A percentile compares a stretch with the other conserved stretches of the same genome.
These are phyloP conservation scores for Protomyces inouyei DNA, from an alignment of 1,139 yeast species.

Conservation along the genomic window DNA sequence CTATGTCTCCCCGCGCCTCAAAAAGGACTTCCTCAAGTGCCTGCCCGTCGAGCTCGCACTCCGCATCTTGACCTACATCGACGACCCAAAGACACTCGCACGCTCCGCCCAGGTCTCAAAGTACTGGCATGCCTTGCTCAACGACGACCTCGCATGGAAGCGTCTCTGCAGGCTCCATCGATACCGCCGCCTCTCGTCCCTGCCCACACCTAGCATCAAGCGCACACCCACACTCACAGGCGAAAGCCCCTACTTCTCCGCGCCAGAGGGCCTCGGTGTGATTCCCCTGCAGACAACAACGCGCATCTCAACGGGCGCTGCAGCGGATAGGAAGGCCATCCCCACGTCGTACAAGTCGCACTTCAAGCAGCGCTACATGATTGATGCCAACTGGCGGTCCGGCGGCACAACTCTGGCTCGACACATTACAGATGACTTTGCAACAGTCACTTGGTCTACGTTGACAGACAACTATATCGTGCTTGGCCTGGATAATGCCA, in stretches of 20 bases:
- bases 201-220: constrained; percentile 4
- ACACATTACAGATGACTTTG: constrained; percentile 41
- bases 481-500: constrained; percentile 45
- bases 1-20: constrained; percentile 68
- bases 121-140: constrained; percentile 43
- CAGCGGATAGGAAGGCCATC: constrained; percentile 29
- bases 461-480: constrained; percentile 43
- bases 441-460: constrained; percentile 42
- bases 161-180: constrained; percentile 43
- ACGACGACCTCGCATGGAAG: constrained; percentile 46
- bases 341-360: constrained; percentile 44
- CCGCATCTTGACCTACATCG: constrained; percentile 60
- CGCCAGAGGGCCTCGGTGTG: constrained; percentile 20
- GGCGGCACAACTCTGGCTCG: constrained; percentile 45
- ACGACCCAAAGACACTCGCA: constrained; percentile 46
- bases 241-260: constrained; percentile 22
- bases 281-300: constrained; percentile 10
- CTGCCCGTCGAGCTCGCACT: constrained; percentile 80
- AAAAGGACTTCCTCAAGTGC: constrained; percentile 78
- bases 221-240: constrained; percentile 1
- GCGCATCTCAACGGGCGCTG: constrained; percentile 3
- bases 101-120: constrained; percentile 46
- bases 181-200: constrained; percentile 37
- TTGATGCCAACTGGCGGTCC: constrained; percentile 43
- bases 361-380: constrained; percentile 44